Base-by-base conservation (phyloP, 345 rosid genomes). In the Euphorbia peplus region DNA sequence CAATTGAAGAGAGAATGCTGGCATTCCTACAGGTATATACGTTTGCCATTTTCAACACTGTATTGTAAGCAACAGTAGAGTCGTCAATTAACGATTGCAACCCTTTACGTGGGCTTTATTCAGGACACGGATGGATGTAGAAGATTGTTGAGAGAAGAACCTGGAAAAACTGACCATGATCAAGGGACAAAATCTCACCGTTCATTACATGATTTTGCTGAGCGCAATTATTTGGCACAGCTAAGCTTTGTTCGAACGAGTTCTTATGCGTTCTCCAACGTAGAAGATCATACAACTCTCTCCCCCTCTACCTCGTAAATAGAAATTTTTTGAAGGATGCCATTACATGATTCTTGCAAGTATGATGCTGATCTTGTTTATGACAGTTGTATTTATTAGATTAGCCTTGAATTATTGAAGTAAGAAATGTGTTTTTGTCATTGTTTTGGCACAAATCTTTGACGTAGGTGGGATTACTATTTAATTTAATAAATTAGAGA, bases 131-230 rank as follows among this genome's bases (percentile, higher is more conserved):
- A 83, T 79, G 83, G 81, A 71, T 77, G 86, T 67, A 85, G 83
- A 74, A 73, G 73, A 58, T 57, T 87, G 42, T 63, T 71, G 81
- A 88, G 79, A 71, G 89, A 83, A 65, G 90, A 83, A 71, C 68
- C 68, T 56, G 70, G 73, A 29, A 78, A 82, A 67, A 59, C 71
- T 30, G 84, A 78, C 25, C 71, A 63, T 25, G 86, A 84, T 32
- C 37, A 39, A 59, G 84, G 82, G 67, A 50, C 74, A 58, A 76
- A 88, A 51, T 56, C 81, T 62, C 78, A 80, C 42, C 86, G 92
- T 7, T 75, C 98, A 5, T 72, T 91, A 1, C 98, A 95, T 78
- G 99, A 95, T 77, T 88, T 95, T 77, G 97, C 96, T 19, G 97
- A 88, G 81, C 85, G 79, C 77, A 85, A 86, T 75, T 95, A 91